Evolutionary conservation across 2,329 filamentous ascomycete genomes (phyloP).

Genomic region (Gnomoniopsis sp.): DNA sequence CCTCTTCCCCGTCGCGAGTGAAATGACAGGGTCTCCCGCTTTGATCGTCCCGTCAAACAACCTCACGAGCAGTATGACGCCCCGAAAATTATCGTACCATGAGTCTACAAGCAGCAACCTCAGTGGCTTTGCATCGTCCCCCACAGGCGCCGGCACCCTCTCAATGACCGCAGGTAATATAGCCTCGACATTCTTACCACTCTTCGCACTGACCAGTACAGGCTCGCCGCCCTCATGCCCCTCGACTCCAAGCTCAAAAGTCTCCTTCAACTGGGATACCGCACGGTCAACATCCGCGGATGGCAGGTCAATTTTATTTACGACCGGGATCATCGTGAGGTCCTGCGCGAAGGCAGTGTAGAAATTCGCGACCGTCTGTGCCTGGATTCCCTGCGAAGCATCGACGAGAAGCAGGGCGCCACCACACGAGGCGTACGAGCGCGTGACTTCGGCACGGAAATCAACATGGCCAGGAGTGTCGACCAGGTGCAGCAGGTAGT

Average conservation of each 20-base stretch:
- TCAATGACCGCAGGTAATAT: constrained; percentile 84
- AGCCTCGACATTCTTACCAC: constrained; percentile 80
- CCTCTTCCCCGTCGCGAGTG: constrained; percentile 81
- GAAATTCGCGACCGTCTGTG: constrained; percentile 98
- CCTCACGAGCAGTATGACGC: constrained; percentile 85
- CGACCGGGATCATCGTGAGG: constrained; percentile 79
- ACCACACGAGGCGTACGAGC: constrained; percentile 93
- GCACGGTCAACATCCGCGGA: constrained; percentile 85
- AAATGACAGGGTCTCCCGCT: constrained; percentile 81
- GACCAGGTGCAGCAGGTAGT: constrained; percentile 92
- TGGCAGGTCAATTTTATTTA: constrained; percentile 95
- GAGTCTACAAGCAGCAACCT: constrained; percentile 90
- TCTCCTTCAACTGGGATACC: constrained; percentile 77
- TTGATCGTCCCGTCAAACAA: constrained; percentile 84
- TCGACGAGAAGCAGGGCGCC: constrained; percentile 91
- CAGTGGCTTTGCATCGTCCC: constrained; percentile 69
- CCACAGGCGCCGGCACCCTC: constrained; percentile 74
- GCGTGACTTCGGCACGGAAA: constrained; percentile 92
- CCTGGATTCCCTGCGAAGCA: constrained; percentile 93
- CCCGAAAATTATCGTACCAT: constrained; percentile 96
- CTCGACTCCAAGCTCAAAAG: constrained; percentile 81
- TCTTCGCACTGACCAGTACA: constrained; percentile 83
- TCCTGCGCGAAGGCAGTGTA: constrained; percentile 95
- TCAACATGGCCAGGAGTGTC: constrained; percentile 98
- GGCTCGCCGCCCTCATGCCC: constrained; percentile 43